Conservation (phyloP, 2,329 filamentous ascomycete genomes). For the Herpotrichia juniperi region DNA sequence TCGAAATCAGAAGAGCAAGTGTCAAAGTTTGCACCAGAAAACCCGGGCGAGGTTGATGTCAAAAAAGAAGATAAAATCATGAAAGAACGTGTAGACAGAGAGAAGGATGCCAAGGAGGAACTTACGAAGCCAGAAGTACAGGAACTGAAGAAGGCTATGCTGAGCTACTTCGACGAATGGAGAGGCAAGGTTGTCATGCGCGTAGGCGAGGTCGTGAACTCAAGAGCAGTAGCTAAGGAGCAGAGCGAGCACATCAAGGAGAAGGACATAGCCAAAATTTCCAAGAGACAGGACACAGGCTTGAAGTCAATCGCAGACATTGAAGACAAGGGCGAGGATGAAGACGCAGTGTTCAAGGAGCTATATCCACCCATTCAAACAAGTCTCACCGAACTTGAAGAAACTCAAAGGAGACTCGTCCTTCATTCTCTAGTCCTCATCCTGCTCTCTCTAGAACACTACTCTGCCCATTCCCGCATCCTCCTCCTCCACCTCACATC, state of each 20-base stretch:
- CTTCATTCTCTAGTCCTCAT: constrained; percentile 76
- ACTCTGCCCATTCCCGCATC: constrained; percentile 74
- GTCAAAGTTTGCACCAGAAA: constrained; percentile 28
- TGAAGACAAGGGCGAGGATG: constrained; percentile 34
- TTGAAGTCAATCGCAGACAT: constrained; percentile 33
- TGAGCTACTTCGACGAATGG: constrained; percentile 83
- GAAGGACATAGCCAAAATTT: constrained; percentile 23
- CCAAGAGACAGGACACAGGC: constrained; percentile 36
- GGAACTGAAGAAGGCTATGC: constrained; percentile 71
- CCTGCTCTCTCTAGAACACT: constrained; percentile 77
- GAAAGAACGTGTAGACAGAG: constrained; percentile 50
- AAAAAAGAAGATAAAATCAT: constrained; percentile 42
- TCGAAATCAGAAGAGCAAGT: constrained; percentile 29
- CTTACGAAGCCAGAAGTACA: constrained; percentile 58
- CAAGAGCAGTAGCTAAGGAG: constrained; percentile 39
- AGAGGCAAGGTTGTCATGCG: constrained; percentile 71
- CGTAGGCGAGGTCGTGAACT: constrained; percentile 68
- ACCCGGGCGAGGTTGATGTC: constrained; percentile 30
- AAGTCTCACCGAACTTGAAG: constrained; percentile 60
- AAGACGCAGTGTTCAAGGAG: constrained; percentile 47
- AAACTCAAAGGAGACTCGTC: constrained; percentile 69
- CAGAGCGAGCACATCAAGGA: constrained; percentile 32
- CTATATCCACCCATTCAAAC: constrained; percentile 51
- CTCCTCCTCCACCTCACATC: constrained; percentile 73
- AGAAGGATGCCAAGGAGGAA: constrained; percentile 52